Evolutionary conservation across 352 stramenopile species (phyloP).

Genomic region (Thalassiosira mediterranea): DNA sequence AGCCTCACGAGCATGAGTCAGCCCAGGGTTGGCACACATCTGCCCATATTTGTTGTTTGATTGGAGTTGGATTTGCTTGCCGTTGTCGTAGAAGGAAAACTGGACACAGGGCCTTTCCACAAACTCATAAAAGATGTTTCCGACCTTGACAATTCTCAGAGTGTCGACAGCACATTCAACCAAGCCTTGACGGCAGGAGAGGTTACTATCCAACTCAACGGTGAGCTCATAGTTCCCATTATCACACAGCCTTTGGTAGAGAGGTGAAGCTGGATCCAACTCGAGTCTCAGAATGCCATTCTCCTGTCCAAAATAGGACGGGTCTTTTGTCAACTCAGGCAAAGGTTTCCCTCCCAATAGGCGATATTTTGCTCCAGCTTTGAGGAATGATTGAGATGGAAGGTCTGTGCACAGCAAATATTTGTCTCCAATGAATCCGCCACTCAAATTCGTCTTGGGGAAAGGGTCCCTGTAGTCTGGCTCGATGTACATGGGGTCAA

Average conservation of each 20-base stretch:
- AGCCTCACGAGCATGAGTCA: constrained; percentile 43
- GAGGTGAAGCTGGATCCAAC: neutral
- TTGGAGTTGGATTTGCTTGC: neutral
- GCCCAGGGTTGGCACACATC: constrained; percentile 1
- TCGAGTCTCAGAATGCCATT: neutral
- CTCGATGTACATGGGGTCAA: constrained; percentile 78
- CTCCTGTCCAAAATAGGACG: constrained; percentile 30
- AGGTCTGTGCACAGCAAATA: constrained; percentile 36
- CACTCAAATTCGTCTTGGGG: constrained; percentile 68
- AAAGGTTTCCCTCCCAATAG: constrained; percentile 43
- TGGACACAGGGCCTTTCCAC: constrained; percentile 72
- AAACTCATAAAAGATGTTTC: constrained; percentile 77
- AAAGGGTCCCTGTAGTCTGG: constrained; percentile 68
- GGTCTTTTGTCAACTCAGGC: constrained; percentile 55
- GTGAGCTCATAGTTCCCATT: constrained; percentile 52
- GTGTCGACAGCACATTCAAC: constrained; percentile 74
- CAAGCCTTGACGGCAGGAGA: constrained; percentile 40
- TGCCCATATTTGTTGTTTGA: neutral
- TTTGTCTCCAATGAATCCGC: constrained; percentile 69
- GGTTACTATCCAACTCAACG: constrained; percentile 49
- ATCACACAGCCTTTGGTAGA: constrained; percentile 4
- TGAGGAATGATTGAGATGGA: constrained; percentile 58
- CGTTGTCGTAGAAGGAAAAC: constrained; percentile 66
- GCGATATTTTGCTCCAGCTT: constrained; percentile 57
- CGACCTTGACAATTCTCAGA: constrained; percentile 65